These are phyloP conservation scores for Emmonsiellopsis sp. DNA, from an alignment of 2,329 filamentous ascomycete genomes.

Conservation along the genomic window DNA sequence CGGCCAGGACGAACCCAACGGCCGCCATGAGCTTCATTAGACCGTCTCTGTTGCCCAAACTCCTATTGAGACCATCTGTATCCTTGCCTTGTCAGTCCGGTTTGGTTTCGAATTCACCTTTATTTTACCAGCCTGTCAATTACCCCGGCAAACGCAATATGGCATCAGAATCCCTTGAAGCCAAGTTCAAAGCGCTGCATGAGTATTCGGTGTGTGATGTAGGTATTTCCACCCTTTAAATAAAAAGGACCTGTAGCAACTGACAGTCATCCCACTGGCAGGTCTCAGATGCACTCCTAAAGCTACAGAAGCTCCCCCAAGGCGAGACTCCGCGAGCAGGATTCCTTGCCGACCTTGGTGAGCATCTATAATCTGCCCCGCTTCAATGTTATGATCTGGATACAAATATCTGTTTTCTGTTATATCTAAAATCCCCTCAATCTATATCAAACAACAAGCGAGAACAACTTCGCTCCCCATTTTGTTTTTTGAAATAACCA, in stretches of 20 bases:
- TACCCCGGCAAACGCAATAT: slow-evolving; percentile 4
- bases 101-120: background rate
- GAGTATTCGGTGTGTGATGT: slow-evolving; percentile 38
- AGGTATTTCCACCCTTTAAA: slow-evolving; percentile 4
- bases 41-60: too few relatives aligned
- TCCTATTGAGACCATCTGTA: too few relatives aligned
- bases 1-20: too few relatives aligned
- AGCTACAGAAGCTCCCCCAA: slow-evolving; percentile 42
- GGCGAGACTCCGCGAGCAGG: slow-evolving; percentile 51
- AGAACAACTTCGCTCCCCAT: background rate
- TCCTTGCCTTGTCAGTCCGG: background rate
- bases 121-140: background rate
- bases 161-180: slow-evolving; percentile 24
- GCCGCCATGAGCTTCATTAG: too few relatives aligned
- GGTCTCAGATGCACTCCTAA: slow-evolving; percentile 64
- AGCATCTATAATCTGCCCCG: slow-evolving; percentile 3
- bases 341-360: slow-evolving; percentile 55
- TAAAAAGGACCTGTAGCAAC: background rate
- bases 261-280: slow-evolving; percentile 20
- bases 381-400: background rate
- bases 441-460: background rate
- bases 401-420: too few relatives aligned
- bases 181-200: slow-evolving; percentile 24
- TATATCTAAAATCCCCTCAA: too few relatives aligned
- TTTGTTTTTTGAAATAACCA: background rate